A percentile compares a stretch with the other conserved stretches of the same genome.
Evolutionary conservation across 345 rosid genomes (phyloP).

Genomic region (Pelargonium nanum): DNA sequence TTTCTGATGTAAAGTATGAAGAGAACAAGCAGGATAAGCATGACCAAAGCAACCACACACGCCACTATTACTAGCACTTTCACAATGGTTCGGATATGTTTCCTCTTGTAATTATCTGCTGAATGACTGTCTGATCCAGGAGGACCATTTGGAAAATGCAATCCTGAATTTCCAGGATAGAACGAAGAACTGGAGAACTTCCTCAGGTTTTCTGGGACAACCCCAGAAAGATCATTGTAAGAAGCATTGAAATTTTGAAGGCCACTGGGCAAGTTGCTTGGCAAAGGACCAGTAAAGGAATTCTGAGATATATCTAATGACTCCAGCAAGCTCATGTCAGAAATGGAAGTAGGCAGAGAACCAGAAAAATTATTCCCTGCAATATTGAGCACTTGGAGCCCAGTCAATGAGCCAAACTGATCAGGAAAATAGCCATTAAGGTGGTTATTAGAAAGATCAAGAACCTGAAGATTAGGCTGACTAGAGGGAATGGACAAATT

Average conservation of each 20-base stretch:
- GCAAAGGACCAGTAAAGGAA: conserved; percentile 67
- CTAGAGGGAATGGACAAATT: conserved; percentile 38
- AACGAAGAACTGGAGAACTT: conserved; percentile 69
- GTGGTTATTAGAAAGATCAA: conserved; percentile 76
- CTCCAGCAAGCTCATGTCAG: conserved; percentile 46
- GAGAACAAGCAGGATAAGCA: conserved; percentile 67
- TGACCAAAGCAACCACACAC: conserved; percentile 55
- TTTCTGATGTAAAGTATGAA: conserved; percentile 49
- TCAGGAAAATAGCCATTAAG: conserved; percentile 66
- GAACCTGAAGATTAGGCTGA: conserved; percentile 42
- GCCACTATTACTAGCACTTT: conserved; percentile 66
- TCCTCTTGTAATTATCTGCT: conserved; percentile 36
- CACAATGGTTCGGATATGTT: conserved; percentile 37
- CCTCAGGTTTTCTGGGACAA: conserved; percentile 75
- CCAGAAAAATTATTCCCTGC: conserved; percentile 81
- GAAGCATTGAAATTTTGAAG: conserved; percentile 70
- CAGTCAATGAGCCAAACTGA: conserved; percentile 47
- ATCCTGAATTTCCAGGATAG: conserved; percentile 64
- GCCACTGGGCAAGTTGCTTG: conserved; percentile 49
- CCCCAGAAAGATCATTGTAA: conserved; percentile 76
- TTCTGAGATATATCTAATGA: conserved; percentile 73
- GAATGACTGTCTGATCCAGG: conserved; percentile 34
- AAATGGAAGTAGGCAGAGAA: conserved; percentile 71
- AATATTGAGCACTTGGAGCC: conserved; percentile 63
- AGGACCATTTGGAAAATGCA: conserved; percentile 41